Base-by-base conservation (phyloP, 805 yeast genomes). In the Ogataea trehaloabstinens region DNA sequence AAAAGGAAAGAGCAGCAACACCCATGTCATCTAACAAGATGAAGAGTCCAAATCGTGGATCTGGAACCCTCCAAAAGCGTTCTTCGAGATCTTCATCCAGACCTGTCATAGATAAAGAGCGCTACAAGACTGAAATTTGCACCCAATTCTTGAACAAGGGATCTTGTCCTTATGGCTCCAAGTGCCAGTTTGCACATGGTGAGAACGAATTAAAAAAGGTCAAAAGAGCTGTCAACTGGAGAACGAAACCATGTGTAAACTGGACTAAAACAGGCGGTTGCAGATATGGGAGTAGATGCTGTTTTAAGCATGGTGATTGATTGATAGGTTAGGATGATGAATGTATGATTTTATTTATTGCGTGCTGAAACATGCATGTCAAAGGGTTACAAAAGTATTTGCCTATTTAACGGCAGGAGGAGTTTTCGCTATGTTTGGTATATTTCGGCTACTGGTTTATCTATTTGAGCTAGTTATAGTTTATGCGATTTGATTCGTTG, bases 101-200 rank as follows among this genome's bases (percentile, higher is more conserved):
- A 13, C 22, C 41, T 4, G 35, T 38, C 15, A 43, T 46, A 15
- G 60, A 59, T 30, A 80, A 85, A 22, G 83, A 77, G 48, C 71
- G 89, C 28, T 89, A 87, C 74, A 89, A 89, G 66, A 90, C 97
- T 0, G 97, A 89, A 62, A 71, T 90, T 40, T 89, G 97, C 62
- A 83, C 81, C 28, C 82, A 90, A 19, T 89, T 73, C 58, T 76
- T 79, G 56, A 74, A 78, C 48, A 79, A 80, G 18, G 85, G 85
- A 18, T 55, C 61, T 36, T 89, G 97, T 60, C 95, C 95, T 12
- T 89, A 89, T 59, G 95, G 95, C 2, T 73, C 76, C 48, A 89
- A 89, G 67, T 89, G 97, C 61, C 96, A 89, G 66, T 89, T 89
- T 71, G 96, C 96, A 5, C 97, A 89, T 57, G 96, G 97, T 15